Base-by-base conservation (phyloP, 495 filamentous ascomycete genomes). In the Tuber borchii region DNA sequence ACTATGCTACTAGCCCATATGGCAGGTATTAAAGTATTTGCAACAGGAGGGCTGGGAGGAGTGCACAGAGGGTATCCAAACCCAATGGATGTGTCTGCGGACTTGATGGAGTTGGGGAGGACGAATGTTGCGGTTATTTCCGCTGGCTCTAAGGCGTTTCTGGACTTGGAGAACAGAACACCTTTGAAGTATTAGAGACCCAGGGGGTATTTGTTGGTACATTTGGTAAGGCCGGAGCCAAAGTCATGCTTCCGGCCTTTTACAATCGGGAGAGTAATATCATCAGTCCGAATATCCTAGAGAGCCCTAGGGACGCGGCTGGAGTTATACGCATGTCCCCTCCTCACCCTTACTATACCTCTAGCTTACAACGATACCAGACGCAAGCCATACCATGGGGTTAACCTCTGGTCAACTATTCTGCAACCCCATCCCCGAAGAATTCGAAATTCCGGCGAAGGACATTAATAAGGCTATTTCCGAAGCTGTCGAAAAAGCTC, bases 121-220 rank as follows among this genome's bases (percentile, higher is more conserved):
- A 99, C 95, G 5, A 88, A 92, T 16, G 90, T 99, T 65, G 90
- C 94, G 40, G 94, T 99, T 14, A 87, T 98, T 42, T 92, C 91
- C 83, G 92, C 91, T 73, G 95, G 95, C 6, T 95, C 93, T 81
- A 99, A 99, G 85, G 93, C 95, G 80, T 99, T 99, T 83, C 85
- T 99, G 16, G 95, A 99, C 81, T 91, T 97, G 76, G 91, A 92
- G 10, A 87, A n/a, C n/a, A n/a, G n/a, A n/a, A 91, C 73, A 99
- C 95, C 2, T 87, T 99, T 2, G 95, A 99, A 85, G 97, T 92
- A 79, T 88, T 99, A 26, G 95, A 99, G 84, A 99, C 95, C 0
- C 92, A 97, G 83, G 95, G 95, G 9, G 93, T 92, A 43, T 87
- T 90, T 70, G 93, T 97, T 8, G 90, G 89, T 34, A 97, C 95